Evolutionary conservation across 2,329 filamentous ascomycete species (phyloP).

Genomic region (Colletotrichum sp.): DNA sequence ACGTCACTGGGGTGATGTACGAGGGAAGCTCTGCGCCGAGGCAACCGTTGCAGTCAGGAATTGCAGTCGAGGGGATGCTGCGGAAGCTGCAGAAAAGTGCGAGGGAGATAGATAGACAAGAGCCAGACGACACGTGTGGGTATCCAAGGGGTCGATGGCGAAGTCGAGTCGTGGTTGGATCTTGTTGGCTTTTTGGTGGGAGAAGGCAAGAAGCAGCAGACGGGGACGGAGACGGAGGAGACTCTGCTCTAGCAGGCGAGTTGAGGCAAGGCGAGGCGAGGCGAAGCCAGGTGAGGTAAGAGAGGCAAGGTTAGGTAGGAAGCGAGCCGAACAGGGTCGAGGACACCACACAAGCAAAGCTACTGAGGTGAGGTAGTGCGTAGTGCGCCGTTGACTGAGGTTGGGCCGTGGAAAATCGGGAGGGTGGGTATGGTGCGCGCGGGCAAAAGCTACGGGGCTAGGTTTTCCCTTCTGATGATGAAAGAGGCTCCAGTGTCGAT

Average conservation of each 20-base stretch:
- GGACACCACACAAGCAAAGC: background rate
- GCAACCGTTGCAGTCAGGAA: background rate
- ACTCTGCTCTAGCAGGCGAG: background rate
- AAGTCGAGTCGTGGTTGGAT: background rate
- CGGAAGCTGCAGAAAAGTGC: background rate
- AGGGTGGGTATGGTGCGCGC: constrained; percentile 7
- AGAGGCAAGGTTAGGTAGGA: background rate
- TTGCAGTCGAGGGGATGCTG: background rate
- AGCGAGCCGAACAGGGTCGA: background rate
- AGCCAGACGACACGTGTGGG: constrained; percentile 6
- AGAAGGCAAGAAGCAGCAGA: background rate
- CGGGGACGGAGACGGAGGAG: background rate
- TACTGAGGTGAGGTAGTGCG: background rate
- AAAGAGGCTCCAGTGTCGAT: constrained; percentile 21
- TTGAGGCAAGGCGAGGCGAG: background rate
- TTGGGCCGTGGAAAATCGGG: constrained; percentile 19
- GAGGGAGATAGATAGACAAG: background rate
- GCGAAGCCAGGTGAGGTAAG: background rate
- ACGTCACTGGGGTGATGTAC: constrained; percentile 21
- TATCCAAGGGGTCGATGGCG: background rate
- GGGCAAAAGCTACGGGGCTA: constrained; percentile 14
- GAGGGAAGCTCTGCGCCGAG: constrained; percentile 5
- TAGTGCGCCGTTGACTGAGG: background rate
- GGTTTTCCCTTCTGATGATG: constrained; percentile 21
- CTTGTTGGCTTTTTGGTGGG: background rate